Conservation (phyloP, 2,329 filamentous ascomycete species). For the Xylaria digitata region DNA sequence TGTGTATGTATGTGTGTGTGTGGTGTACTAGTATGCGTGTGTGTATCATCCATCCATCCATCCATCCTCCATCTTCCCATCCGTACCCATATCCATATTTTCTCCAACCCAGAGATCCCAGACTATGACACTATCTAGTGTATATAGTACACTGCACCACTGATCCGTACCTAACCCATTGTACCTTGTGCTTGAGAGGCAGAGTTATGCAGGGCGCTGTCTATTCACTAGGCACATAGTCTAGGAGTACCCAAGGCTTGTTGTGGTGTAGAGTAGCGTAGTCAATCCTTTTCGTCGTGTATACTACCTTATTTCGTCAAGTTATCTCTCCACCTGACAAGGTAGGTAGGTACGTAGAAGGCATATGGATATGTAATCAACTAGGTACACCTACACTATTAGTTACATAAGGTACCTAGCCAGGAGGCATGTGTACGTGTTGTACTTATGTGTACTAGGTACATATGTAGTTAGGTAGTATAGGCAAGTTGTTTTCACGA, state of each 20-base stretch:
- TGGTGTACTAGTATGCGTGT: no score
- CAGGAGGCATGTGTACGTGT: no score
- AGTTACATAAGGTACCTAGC: no score
- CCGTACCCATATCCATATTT: background rate
- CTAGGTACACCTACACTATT: no score
- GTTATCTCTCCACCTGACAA: background rate
- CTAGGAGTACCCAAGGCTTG: background rate
- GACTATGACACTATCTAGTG: no score
- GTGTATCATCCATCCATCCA: no score
- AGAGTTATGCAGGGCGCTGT: background rate
- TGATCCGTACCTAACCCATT: conserved; percentile 16
- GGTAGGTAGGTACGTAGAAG: no score
- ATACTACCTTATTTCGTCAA: background rate
- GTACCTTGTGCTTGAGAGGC: background rate
- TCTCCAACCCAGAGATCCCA: background rate
- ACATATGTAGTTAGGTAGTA: no score
- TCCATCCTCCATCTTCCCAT: background rate
- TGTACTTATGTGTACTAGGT: no score
- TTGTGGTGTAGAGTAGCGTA: no score
- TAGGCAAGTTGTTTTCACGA: conserved; percentile 6
- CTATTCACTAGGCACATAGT: no score
- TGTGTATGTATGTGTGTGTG: conserved; percentile 20
- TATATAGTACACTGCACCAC: background rate
- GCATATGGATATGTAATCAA: no score
- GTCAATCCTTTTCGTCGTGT: background rate